Base-by-base conservation (phyloP, 345 rosid genomes). In the Arabis alpina region DNA sequence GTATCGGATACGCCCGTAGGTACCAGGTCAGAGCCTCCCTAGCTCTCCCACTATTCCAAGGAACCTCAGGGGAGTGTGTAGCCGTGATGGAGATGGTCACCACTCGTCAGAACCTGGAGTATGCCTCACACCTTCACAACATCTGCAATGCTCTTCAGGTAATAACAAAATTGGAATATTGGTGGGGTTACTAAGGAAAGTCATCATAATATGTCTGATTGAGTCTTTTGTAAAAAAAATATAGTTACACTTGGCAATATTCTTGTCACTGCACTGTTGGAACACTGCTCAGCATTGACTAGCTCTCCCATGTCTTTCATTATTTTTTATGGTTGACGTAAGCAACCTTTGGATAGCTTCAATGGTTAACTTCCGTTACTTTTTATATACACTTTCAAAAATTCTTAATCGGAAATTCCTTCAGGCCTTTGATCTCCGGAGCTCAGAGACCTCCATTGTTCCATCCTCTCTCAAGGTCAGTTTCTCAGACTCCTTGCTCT, bases 131-230 rank as follows among this genome's bases (percentile, higher is more conserved):
- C 43, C 83, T 90, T 52, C 88, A 88, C 49, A 80, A 73, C 70
- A 75, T 92, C 72, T 75, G 86, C 84, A 79, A 81, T 77, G 91
- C 94, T 74, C 98, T 92, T 28, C 80, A 87, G 98, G 98, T 91
- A 69, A 62, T 32, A 34, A 19, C 23, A 19, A 34, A 16, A 36
- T 16, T 34, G 56, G 36, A 63, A 63, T 63, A 62, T 48, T 32
- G 40, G 68, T 63, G 44, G 30, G 32, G 41, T 43, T 36, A 36
- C 10, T 2, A 8, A 36, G 10, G 40, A 36, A 36, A 36, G 40
- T 36, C 40, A 36, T 36, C 1, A 28, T 19, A 5, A 4, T 32
- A 34, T 8, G 40, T 36, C 8, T 56, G 73, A 66, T 66, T 16
- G 45, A 56, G 59, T 57, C 64, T 61, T 15, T 36, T 36, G 14